Evolutionary conservation across 2,329 filamentous ascomycete species (phyloP).

Genomic region (Aspergillus piperis): DNA sequence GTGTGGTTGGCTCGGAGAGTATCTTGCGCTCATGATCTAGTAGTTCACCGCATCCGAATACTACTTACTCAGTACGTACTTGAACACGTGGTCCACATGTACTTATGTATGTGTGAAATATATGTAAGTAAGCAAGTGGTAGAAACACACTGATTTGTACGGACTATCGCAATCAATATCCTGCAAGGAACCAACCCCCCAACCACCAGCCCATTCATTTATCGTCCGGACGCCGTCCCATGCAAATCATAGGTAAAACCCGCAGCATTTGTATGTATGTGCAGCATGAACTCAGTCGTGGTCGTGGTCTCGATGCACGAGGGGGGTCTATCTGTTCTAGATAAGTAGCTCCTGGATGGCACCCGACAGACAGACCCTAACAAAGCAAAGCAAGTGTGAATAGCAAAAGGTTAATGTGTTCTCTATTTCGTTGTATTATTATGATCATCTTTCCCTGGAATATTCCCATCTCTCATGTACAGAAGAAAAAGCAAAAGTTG

Average conservation of each 20-base stretch:
- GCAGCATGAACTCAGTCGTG: not conserved
- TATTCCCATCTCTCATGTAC: not conserved
- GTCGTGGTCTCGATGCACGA: not conserved
- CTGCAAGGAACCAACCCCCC: not conserved
- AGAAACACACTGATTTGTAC: not conserved
- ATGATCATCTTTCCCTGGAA: conserved; percentile 1
- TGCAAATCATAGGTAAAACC: not conserved
- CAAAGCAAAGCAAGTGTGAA: conserved; percentile 3
- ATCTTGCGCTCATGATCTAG: not conserved
- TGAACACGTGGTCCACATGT: not conserved
- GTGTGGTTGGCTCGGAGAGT: not conserved
- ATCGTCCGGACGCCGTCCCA: conserved; percentile 1
- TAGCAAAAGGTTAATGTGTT: not conserved
- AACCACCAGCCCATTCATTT: not conserved
- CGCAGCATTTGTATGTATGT: not conserved
- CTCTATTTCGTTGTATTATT: conserved; percentile 1
- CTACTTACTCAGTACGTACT: not conserved
- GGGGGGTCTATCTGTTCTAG: not conserved
- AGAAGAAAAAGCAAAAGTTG: not conserved
- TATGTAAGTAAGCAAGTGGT: not conserved
- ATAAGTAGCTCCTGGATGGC: too few species aligned
- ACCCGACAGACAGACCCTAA: not conserved
- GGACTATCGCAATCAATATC: not conserved
- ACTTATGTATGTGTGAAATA: not conserved
- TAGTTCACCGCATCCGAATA: not conserved